Percentiles rank a stretch among this genome's conserved stretches.
phyloP scores from a whole-genome alignment of 371 early-diverging fungal genomes.

The Lichtheimia ornata region DNA sequence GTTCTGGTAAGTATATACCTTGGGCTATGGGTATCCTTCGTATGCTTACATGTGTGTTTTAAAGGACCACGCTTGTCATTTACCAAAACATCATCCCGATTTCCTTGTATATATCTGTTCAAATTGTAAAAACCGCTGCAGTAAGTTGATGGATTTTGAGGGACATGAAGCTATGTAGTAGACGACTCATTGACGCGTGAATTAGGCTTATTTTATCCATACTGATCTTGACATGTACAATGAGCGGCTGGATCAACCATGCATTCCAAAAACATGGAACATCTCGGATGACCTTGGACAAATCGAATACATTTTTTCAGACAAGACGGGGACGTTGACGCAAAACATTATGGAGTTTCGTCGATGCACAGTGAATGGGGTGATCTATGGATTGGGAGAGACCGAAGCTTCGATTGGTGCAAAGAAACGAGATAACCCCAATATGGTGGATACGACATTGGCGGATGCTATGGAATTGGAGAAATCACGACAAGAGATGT shows the following conservation, averaged over 20 bases:
- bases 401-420: constrained; percentile 49
- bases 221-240: constrained; percentile 89
- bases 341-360: constrained; percentile 82
- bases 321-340: constrained; percentile 88
- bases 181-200: background rate
- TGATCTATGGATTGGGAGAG: constrained; percentile 71
- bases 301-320: constrained; percentile 94
- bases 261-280: constrained; percentile 89
- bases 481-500: constrained; percentile 39
- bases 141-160: constrained; percentile 26
- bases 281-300: constrained; percentile 85
- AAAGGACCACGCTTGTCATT: constrained; percentile 48
- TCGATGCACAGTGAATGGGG: constrained; percentile 85
- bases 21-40: background rate
- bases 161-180: too few species aligned
- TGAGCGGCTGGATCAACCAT: constrained; percentile 73
- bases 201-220: constrained; percentile 77
- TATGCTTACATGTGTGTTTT: background rate
- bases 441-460: constrained; percentile 30
- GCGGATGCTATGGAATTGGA: constrained; percentile 28
- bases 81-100: constrained; percentile 78
- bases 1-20: constrained; percentile 41
- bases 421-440: constrained; percentile 32
- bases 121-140: constrained; percentile 82
- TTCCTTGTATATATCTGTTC: constrained; percentile 95